A percentile compares a stretch with the other conserved stretches of the same genome.
These are phyloP conservation scores for Diphasiastrum complanatum DNA, from an alignment of 83 land plant species.

Conservation along the genomic window DNA sequence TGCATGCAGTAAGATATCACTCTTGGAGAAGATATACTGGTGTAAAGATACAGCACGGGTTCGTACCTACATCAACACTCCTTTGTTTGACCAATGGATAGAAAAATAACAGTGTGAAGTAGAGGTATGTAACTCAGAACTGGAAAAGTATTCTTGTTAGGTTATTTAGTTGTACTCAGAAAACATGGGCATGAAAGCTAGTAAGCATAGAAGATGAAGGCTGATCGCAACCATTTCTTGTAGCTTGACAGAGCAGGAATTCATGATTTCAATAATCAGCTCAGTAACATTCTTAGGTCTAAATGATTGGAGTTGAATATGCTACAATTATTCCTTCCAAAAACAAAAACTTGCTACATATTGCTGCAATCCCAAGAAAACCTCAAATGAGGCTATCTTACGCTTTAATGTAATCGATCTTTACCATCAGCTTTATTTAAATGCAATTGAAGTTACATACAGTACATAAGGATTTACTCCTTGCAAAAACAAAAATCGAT, in stretches of 20 bases:
- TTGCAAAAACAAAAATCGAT: neutral
- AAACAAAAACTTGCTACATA: too few species aligned
- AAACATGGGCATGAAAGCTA: too few species aligned
- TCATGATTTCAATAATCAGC: neutral
- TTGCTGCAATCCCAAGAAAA: too few species aligned
- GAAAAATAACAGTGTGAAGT: neutral
- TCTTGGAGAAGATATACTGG: slow-evolving; percentile 45
- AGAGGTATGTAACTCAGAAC: neutral
- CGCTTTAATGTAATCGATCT: too few species aligned
- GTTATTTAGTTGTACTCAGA: too few species aligned
- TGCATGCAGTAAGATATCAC: slow-evolving; percentile 62
- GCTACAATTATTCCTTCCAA: too few species aligned
- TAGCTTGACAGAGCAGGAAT: neutral
- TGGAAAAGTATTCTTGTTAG: neutral
- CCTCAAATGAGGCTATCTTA: too few species aligned
- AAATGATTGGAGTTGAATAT: too few species aligned
- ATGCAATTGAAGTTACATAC: too few species aligned
- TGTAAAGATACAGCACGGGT: slow-evolving; percentile 68
- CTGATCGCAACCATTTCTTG: too few species aligned
- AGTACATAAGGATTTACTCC: neutral
- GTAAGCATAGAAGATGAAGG: too few species aligned
- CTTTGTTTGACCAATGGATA: neutral
- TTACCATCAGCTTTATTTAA: too few species aligned
- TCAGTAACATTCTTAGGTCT: neutral
- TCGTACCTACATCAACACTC: slow-evolving; percentile 48